These are phyloP conservation scores for Striga asiatica DNA, from an alignment of 257 asterid genomes.

Conservation along the genomic window DNA sequence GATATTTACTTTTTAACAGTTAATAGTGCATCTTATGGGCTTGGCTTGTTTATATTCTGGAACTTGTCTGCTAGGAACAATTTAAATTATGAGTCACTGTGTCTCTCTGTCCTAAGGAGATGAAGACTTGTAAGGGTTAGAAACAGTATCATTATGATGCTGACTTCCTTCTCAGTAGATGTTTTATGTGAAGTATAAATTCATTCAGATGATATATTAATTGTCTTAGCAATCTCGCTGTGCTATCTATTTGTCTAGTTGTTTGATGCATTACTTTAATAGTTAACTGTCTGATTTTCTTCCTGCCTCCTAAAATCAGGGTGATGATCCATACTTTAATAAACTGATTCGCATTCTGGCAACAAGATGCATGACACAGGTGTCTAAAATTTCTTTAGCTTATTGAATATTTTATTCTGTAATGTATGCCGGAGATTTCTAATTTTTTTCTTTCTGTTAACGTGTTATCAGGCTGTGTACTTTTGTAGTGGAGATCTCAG, in stretches of 20 bases:
- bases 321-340: constrained; percentile 86
- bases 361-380: constrained; percentile 99
- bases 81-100: not conserved
- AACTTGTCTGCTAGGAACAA: not conserved
- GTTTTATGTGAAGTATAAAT: not conserved
- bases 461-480: constrained; percentile 74
- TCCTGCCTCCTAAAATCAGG: constrained; percentile 34
- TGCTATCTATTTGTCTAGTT: not conserved
- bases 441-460: not conserved
- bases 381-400: constrained; percentile 18
- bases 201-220: not conserved
- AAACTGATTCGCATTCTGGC: constrained; percentile 95
- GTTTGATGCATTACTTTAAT: not conserved
- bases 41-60: constrained; percentile 3
- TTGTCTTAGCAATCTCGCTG: not conserved
- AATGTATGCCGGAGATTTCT: constrained; percentile 12
- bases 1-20: no score
- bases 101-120: not conserved
- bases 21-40: no score
- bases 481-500: constrained; percentile 95
- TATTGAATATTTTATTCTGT: not conserved
- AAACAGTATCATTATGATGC: not conserved
- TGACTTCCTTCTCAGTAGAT: not conserved
- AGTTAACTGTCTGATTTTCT: constrained; percentile 1
- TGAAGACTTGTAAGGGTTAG: not conserved